phyloP scores from a whole-genome alignment of 192 early-diverging fungal species.

The Backusella circina region DNA sequence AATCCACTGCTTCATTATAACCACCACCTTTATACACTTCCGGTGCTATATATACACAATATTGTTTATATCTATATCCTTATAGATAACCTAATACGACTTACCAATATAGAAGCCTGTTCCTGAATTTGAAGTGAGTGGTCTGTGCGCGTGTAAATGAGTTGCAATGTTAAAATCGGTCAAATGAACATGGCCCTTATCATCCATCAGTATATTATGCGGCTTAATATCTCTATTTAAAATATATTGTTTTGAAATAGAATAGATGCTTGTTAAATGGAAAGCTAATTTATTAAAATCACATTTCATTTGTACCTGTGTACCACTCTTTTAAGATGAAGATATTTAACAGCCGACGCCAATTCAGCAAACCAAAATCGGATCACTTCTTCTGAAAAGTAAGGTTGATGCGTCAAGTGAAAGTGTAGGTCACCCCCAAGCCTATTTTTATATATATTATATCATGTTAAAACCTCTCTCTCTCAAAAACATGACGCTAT shows the following conservation, averaged over 20 bases:
- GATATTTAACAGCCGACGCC: constrained; percentile 71
- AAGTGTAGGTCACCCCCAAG: constrained; percentile 85
- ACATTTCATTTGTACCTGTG: constrained; percentile 59
- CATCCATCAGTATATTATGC: constrained; percentile 81
- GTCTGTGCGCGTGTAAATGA: constrained; percentile 56
- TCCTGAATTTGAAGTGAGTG: constrained; percentile 81
- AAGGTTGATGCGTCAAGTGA: constrained; percentile 66
- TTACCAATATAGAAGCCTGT: constrained; percentile 90
- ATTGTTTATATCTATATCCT: background rate
- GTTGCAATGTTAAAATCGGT: constrained; percentile 96
- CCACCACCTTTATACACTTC: constrained; percentile 69
- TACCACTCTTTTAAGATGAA: constrained; percentile 80
- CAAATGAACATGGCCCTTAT: constrained; percentile 83
- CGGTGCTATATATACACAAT: constrained; percentile 52
- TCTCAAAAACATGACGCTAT: no score
- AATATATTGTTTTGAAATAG: no score
- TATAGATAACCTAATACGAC: constrained; percentile 70
- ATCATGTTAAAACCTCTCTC: background rate
- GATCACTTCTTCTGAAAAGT: constrained; percentile 75
- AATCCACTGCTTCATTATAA: constrained; percentile 85
- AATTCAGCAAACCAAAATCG: constrained; percentile 88
- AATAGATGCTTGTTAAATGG: background rate
- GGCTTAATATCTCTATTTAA: constrained; percentile 94
- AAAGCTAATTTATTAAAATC: background rate
- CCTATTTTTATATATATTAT: constrained; percentile 27